phyloP scores from a whole-genome alignment of 2,329 filamentous ascomycete species.

The Aureobasidium sp. region DNA sequence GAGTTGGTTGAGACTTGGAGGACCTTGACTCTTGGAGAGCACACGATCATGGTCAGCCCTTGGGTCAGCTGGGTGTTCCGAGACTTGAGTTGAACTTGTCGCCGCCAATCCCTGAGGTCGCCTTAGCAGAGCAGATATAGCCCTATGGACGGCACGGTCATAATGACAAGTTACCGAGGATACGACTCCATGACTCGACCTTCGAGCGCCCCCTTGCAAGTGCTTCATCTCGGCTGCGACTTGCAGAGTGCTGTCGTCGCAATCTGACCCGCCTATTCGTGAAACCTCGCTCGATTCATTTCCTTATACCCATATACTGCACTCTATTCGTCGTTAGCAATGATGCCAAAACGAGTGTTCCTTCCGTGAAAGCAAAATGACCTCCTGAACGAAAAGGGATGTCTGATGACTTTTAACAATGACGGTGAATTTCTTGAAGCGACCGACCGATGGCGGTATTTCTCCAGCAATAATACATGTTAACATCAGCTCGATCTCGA shows the following conservation, averaged over 20 bases:
- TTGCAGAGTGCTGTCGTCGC: not conserved
- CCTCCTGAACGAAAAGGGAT: not conserved
- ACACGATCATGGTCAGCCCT: not conserved
- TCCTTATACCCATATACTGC: not conserved
- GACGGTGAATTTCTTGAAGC: not conserved
- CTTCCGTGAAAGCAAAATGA: not conserved
- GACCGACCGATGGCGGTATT: not conserved
- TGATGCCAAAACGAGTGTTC: not conserved
- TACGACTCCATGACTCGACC: not conserved
- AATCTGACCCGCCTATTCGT: not conserved
- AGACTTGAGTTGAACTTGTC: not conserved
- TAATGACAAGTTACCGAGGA: not conserved
- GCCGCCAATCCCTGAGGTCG: not conserved
- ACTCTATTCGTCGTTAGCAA: not conserved
- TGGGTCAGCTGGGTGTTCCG: not conserved
- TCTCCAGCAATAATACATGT: not conserved
- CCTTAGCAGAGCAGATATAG: not conserved
- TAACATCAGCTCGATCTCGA: not conserved
- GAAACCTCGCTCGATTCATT: not conserved
- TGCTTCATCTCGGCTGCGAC: conserved; percentile 1
- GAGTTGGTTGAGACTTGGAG: not conserved
- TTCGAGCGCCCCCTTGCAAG: not conserved
- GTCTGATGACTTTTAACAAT: not conserved
- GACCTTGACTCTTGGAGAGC: not conserved
- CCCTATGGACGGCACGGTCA: not conserved